A percentile compares a stretch with the other conserved stretches of the same genome.
Conservation (phyloP, 2,329 filamentous ascomycete genomes). For the Aureobasidium namibiae region DNA sequence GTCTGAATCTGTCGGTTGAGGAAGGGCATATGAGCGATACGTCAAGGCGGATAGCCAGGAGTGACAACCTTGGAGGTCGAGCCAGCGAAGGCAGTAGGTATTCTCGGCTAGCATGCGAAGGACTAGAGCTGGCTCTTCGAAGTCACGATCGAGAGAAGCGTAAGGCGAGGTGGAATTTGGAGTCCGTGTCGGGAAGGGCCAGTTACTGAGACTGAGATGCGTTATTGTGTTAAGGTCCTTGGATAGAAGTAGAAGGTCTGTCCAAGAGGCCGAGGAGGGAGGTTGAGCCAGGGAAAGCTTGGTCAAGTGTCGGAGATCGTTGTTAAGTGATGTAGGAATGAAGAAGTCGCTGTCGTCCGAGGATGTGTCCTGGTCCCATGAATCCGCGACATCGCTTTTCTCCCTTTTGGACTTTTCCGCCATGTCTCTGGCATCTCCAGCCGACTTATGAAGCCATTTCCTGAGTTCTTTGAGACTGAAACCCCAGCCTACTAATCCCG, state of each 20-base stretch:
- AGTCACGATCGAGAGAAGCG: constrained; percentile 45
- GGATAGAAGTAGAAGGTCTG: constrained; percentile 45
- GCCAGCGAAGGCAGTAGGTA: constrained; percentile 52
- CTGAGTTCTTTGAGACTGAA: constrained; percentile 43
- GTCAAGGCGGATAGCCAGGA: constrained; percentile 46
- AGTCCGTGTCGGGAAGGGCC: constrained; percentile 51
- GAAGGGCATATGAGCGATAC: not conserved
- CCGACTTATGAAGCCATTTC: constrained; percentile 30
- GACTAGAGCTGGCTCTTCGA: constrained; percentile 48
- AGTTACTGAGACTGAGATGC: constrained; percentile 55
- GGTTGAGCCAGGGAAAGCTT: constrained; percentile 52
- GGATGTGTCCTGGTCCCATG: constrained; percentile 37
- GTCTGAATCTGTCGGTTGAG: not conserved
- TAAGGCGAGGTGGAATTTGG: constrained; percentile 48
- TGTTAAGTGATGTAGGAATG: constrained; percentile 29
- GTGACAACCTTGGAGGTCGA: constrained; percentile 53
- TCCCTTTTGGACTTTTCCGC: not conserved
- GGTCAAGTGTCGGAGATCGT: constrained; percentile 40
- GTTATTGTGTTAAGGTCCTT: constrained; percentile 48
- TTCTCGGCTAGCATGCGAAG: constrained; percentile 47
- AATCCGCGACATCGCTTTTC: constrained; percentile 25
- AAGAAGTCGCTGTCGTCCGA: constrained; percentile 17
- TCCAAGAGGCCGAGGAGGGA: constrained; percentile 43
- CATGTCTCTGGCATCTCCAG: not conserved
- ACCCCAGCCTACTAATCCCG: constrained; percentile 38